These are phyloP conservation scores for Pseudogymnoascus sp. DNA, from an alignment of 2,329 filamentous ascomycete genomes.

Conservation along the genomic window DNA sequence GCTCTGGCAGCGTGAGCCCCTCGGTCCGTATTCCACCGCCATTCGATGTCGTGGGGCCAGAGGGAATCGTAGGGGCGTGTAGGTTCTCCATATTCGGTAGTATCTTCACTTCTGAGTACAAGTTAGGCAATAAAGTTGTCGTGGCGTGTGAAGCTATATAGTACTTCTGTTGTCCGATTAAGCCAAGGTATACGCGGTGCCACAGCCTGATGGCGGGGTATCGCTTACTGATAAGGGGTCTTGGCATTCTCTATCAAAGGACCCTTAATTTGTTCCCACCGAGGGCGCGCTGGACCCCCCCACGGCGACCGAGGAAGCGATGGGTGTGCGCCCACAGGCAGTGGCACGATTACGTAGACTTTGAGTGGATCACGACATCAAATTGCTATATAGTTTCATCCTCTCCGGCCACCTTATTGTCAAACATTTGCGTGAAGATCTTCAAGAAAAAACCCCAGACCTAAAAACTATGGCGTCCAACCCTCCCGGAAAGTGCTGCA, in stretches of 20 bases:
- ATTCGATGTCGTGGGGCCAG: constrained; percentile 61
- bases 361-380: no score
- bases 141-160: not conserved
- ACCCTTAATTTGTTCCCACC: not conserved
- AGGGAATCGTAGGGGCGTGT: constrained; percentile 64
- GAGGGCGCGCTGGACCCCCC: not conserved
- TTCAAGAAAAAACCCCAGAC: not conserved
- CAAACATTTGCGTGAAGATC: constrained; percentile 4
- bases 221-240: not conserved
- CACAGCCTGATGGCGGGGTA: constrained; percentile 8
- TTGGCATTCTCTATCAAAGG: not conserved
- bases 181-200: not conserved
- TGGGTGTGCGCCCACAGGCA: not conserved
- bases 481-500: constrained; percentile 28
- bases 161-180: not conserved
- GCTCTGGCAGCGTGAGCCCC: constrained; percentile 65
- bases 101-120: not conserved
- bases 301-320: not conserved
- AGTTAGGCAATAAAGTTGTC: not conserved
- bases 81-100: constrained; percentile 53
- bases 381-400: not conserved
- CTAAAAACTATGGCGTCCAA: constrained; percentile 26
- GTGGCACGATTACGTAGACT: not conserved
- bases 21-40: constrained; percentile 53
- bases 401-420: not conserved